phyloP scores from a whole-genome alignment of 169 alveolate species.

The Miamiensis avidus region DNA sequence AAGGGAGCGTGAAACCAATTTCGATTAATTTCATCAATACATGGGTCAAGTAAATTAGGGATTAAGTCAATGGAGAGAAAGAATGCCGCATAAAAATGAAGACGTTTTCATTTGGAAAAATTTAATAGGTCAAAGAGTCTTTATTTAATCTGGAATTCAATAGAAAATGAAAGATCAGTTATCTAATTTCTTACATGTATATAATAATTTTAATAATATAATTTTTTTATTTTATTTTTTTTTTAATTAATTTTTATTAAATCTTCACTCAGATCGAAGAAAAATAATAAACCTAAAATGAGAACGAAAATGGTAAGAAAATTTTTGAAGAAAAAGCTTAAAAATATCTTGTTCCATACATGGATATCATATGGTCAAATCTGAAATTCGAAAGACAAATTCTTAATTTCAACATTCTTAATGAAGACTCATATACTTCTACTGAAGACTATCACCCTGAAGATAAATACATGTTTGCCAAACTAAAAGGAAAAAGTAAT shows the following conservation, averaged over 20 bases:
- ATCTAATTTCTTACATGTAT: no score
- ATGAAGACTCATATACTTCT: background rate
- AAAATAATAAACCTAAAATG: no score
- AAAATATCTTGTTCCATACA: background rate
- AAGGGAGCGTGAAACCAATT: background rate
- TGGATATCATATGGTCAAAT: background rate
- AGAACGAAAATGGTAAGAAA: no score
- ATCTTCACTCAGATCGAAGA: no score
- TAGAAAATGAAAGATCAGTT: no score
- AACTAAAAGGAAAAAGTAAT: background rate
- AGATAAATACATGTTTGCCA: background rate
- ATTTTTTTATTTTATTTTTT: no score
- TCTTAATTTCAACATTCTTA: background rate
- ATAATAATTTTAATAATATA: no score
- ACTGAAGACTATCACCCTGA: background rate
- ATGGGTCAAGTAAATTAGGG: background rate
- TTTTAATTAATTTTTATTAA: no score
- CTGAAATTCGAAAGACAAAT: background rate
- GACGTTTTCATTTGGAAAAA: background rate
- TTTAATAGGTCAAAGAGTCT: background rate
- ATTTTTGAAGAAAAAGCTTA: no score
- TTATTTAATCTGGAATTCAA: background rate
- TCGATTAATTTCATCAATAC: background rate
- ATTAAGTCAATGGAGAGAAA: background rate
- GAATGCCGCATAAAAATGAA: background rate